A percentile compares a stretch with the other conserved stretches of the same genome.
These are phyloP conservation scores for Pichia inconspicua DNA, from an alignment of 1,139 yeast species.

Conservation along the genomic window DNA sequence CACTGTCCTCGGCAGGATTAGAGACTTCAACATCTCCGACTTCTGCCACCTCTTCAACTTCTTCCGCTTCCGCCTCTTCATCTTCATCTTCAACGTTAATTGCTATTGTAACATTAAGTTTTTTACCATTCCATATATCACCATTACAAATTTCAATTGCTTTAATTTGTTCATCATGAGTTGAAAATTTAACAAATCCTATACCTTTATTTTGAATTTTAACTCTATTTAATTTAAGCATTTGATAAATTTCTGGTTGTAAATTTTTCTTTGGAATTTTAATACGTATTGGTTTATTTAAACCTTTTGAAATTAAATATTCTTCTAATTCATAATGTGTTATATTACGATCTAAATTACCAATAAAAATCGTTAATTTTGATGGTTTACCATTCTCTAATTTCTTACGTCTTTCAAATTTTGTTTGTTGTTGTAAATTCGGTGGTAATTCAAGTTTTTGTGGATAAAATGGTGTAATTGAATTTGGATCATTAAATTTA, in stretches of 20 bases:
- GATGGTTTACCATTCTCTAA: slow-evolving; percentile 50
- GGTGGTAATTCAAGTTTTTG: slow-evolving; percentile 5
- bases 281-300: slow-evolving; percentile 43
- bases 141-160: slow-evolving; percentile 50
- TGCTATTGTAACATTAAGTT: slow-evolving; percentile 49
- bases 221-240: slow-evolving; percentile 33
- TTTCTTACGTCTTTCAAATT: slow-evolving; percentile 20
- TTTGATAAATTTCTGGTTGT: slow-evolving; percentile 34
- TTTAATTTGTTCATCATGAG: slow-evolving; percentile 39
- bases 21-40: slow-evolving; percentile 2
- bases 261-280: slow-evolving; percentile 48
- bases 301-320: slow-evolving; percentile 34
- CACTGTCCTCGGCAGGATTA: slow-evolving; percentile 8
- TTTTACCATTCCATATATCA: slow-evolving; percentile 44
- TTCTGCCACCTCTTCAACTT: slow-evolving; percentile 2
- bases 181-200: slow-evolving; percentile 50
- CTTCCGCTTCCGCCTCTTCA: slow-evolving; percentile 2
- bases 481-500: slow-evolving; percentile 1
- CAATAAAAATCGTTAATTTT: slow-evolving; percentile 47
- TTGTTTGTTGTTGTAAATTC: neutral
- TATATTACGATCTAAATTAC: slow-evolving; percentile 47
- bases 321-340: slow-evolving; percentile 38
- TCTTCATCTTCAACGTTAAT: slow-evolving; percentile 31
- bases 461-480: slow-evolving; percentile 11
- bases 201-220: slow-evolving; percentile 51